Conservation (phyloP, 139 green algal genomes). For the Coccomyxa sp. region DNA sequence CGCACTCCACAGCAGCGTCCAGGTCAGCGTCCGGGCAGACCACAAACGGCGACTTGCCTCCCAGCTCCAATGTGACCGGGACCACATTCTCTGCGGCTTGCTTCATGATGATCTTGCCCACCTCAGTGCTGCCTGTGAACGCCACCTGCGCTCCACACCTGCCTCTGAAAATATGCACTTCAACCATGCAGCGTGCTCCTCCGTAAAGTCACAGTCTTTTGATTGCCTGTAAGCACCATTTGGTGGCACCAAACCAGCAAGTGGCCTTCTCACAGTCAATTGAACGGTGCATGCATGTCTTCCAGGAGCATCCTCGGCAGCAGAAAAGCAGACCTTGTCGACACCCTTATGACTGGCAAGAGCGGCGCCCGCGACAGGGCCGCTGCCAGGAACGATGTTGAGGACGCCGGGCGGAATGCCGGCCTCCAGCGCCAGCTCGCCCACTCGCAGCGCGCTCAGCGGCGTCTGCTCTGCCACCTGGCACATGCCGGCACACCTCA, state of each 20-base stretch:
- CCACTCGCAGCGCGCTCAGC: slow-evolving; percentile 53
- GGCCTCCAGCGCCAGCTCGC: slow-evolving; percentile 61
- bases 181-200: background rate
- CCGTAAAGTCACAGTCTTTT: too few relatives aligned
- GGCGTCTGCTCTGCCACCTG: slow-evolving; percentile 52
- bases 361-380: slow-evolving; percentile 50
- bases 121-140: slow-evolving; percentile 75
- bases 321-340: slow-evolving; percentile 49
- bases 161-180: background rate
- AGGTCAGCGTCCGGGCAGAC: slow-evolving; percentile 59
- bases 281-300: too few relatives aligned
- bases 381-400: slow-evolving; percentile 67
- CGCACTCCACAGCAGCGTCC: slow-evolving; percentile 51
- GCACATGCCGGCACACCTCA: background rate
- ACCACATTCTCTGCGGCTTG: slow-evolving; percentile 43
- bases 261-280: too few relatives aligned
- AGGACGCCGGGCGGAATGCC: slow-evolving; percentile 65
- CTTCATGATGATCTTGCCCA: slow-evolving; percentile 52
- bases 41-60: slow-evolving; percentile 65
- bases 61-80: slow-evolving; percentile 61
- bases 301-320: too few relatives aligned
- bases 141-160: slow-evolving; percentile 36
- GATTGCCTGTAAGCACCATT: too few relatives aligned
- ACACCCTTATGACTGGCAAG: slow-evolving; percentile 44
- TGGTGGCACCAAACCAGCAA: too few relatives aligned